Base-by-base conservation (phyloP, 495 filamentous ascomycete genomes). In the Penicillium alfredii region DNA sequence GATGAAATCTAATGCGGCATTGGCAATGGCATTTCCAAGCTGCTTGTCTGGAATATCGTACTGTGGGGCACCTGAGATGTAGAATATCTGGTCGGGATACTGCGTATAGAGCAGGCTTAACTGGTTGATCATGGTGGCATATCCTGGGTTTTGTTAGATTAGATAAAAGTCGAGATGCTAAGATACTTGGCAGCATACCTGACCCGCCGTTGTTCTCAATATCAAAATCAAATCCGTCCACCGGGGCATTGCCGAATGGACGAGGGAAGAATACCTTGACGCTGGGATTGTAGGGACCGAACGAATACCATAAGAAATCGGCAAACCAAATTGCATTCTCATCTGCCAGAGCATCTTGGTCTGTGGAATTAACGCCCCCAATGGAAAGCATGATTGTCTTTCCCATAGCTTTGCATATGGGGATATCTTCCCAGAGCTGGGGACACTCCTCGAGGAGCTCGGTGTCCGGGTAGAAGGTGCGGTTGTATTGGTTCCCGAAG, bases 151-250 rank as follows among this genome's bases (percentile, higher is more conserved):
- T 41, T 33, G 30, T 49, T 53, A 45, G 49, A 28, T 22, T 40
- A 8, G 40, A n/a, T 12, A 30, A 29, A 15, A 37, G 8, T 36
- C 33, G 1, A 35, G n/a, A n/a, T n/a, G n/a, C n/a, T n/a, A n/a
- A n/a, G n/a, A n/a, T n/a, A n/a, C n/a, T n/a, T n/a, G n/a, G n/a
- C n/a, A 49, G 56, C 64, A 40, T 73, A 69, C 74, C 56, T 61
- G 49, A 28, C 50, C 52, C 19, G 52, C 69, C 46, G 53, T 60
- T 41, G 49, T 61, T 44, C 49, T 84, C 79, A 22, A 81, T 70
- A 61, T 83, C 78, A 45, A 84, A 73, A 45, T 88, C 83, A 40
- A 86, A 86, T 3, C 83, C 82, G 57, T 88, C 82, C 35, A 86
- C 55, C 5, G 73, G 60, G 15, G 73, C 71, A 18, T 68, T 46